Base-by-base conservation (phyloP, 2,329 filamentous ascomycete genomes). In the Septoria linicola region DNA sequence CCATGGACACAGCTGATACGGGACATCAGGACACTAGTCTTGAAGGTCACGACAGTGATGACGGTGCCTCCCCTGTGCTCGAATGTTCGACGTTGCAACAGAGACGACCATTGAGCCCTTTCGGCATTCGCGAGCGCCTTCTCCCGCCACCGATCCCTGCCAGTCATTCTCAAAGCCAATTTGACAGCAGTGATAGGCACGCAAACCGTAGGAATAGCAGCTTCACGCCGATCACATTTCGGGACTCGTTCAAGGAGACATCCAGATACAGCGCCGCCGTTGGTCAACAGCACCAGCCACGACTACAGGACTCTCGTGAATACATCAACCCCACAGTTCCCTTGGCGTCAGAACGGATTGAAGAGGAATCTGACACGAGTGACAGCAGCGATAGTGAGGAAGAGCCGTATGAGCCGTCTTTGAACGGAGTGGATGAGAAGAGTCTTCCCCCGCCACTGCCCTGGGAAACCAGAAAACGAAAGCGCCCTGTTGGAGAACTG, bases 191-290 rank as follows among this genome's bases (percentile, higher is more conserved):
- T 14, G 27, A 34, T 4, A 27, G 35, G 21, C 34, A 25, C 44
- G 36, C 35, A 19, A 42, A 53, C 30, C 63, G 66, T 23, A 69
- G 73, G 21, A 47, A 36, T 37, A 77, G 76, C 53, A 71, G 72
- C 40, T 83, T 81, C 57, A 68, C 73, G 32, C 76, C 79, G 0
- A 68, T 83, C 6, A 59, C 66, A 7, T 83, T 83, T 62, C 74
- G 73, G 55, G 68, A 70, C 30, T 74, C 72, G 43, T 10, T 27
- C 10, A 17, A 30, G 13, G 14, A 17, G 17, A 20, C 37, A 19
- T 17, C 30, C 11, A 32, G 35, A 19, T 44, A 40, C 23, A 25
- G 14, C 30, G 21, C 44, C 10, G 25, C 13, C 10, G 16, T 37
- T 3, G 23, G 13, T 10, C 5, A 34, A 11, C 20, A 32, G 16